These are phyloP conservation scores for Hypoxylon rubiginosum DNA, from an alignment of 2,329 filamentous ascomycete genomes.

Conservation along the genomic window DNA sequence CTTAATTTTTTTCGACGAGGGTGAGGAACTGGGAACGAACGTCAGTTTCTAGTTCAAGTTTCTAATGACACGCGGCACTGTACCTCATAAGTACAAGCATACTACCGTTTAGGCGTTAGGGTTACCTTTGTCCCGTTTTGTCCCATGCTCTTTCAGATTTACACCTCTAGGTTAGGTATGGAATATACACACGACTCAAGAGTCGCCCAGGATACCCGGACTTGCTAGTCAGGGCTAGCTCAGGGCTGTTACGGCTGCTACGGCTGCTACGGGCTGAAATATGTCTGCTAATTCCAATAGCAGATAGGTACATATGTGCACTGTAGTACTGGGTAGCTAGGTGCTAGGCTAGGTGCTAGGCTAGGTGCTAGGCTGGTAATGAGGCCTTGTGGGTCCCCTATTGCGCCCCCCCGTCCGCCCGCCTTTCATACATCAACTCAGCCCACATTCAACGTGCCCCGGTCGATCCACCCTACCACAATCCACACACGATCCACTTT, in stretches of 20 bases:
- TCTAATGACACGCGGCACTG: conserved; percentile 10
- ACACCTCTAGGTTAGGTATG: too few species aligned
- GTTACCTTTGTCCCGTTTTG: not conserved
- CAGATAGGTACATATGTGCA: not conserved
- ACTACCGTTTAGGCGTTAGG: too few species aligned
- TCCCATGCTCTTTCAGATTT: not conserved
- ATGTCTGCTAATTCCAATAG: not conserved
- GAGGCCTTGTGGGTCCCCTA: conserved; percentile 26
- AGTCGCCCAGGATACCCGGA: not conserved
- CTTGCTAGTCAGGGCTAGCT: not conserved
- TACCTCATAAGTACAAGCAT: conserved; percentile 16
- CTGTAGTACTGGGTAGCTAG: not conserved
- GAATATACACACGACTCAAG: not conserved
- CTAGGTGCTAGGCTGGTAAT: not conserved
- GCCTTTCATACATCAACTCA: conserved; percentile 20
- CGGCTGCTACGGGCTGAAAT: not conserved
- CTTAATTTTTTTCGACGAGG: conserved; percentile 21
- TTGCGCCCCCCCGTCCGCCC: conserved; percentile 23
- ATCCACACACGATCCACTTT: not conserved
- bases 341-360: not conserved
- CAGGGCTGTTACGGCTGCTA: not conserved
- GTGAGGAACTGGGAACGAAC: not conserved
- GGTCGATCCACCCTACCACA: not conserved
- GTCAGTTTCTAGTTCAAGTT: not conserved
- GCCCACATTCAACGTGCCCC: conserved; percentile 1